Evolutionary conservation across 192 early-diverging fungal genomes (phyloP), one percentile per base, ranked within the genome.

Genomic region (Obelidium mucronatum): DNA sequence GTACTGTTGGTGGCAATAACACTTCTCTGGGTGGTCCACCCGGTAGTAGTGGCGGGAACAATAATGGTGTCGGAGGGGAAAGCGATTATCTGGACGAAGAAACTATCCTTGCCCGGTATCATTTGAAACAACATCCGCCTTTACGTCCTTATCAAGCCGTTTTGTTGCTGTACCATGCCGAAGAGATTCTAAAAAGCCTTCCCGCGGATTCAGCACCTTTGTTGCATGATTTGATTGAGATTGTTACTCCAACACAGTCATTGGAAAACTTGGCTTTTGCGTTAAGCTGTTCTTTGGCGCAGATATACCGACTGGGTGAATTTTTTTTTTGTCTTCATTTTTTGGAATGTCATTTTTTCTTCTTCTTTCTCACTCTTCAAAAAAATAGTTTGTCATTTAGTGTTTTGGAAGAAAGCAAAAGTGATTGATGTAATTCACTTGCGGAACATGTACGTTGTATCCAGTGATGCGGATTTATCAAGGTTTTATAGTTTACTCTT

Each of bases 361-460:
- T 60, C 8, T 60, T 17, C 28, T 31, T 26, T 39, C 11, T 37
- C 37, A 22, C 24, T 30, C 15, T 35, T 8, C 22, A 33, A 22
- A 24, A 33, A 48, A 65, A 59, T 30, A 28, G 95, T 92, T 3
- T 92, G 95, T 0, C 97, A 98, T 80, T 81, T 98, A 36, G 93
- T 96, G 34, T 96, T 93, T 78, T 98, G 97, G 97, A 81, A 88
- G 65, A 93, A 95, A 70, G 96, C 95, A 13, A 94, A 94, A 76
- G 84, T 98, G 36, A 93, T 98, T 53, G 89, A 96, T 81, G 89
- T 91, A 5, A 91, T 97, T 52, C 86, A 84, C 70, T 81, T 87
- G 30, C 78, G 87, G 31, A 93, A 94, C 72, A 88, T 93, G 2
- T 98, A 98, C 79, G 90, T 94, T 1, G 86, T 94, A 1, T 87